Evolutionary conservation across 768 basidiomycete genomes (phyloP).

Genomic region (Megacollybia marginata): DNA sequence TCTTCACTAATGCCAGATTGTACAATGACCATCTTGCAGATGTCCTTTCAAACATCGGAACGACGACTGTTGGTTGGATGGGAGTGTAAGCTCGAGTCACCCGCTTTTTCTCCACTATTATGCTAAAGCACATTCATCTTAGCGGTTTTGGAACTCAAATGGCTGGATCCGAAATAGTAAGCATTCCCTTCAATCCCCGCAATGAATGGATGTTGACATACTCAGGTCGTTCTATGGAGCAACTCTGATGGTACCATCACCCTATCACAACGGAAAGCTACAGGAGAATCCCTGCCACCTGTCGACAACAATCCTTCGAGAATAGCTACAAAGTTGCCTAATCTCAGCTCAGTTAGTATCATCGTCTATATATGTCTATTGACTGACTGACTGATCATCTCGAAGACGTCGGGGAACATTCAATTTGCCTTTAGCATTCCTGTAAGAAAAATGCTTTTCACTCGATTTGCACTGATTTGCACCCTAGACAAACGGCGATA

Average conservation of each 20-base stretch:
- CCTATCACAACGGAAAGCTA: constrained; percentile 56
- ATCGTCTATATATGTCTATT: neutral
- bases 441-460: constrained; percentile 25
- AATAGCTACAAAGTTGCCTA: constrained; percentile 31
- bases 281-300: constrained; percentile 46
- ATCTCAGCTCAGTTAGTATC: constrained; percentile 30
- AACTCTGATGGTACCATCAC: constrained; percentile 55
- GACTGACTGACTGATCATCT: constrained; percentile 2
- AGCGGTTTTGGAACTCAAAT: constrained; percentile 57
- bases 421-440: constrained; percentile 45
- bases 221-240: constrained; percentile 49
- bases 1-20: no score
- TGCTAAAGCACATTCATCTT: constrained; percentile 3
- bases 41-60: constrained; percentile 37
- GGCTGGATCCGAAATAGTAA: constrained; percentile 55
- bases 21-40: constrained; percentile 22
- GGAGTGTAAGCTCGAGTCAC: constrained; percentile 54
- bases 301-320: constrained; percentile 47
- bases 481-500: constrained; percentile 33
- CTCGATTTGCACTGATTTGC: neutral
- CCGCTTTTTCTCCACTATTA: no score
- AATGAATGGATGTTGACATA: no score
- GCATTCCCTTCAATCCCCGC: no score
- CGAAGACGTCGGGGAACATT: constrained; percentile 34
- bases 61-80: constrained; percentile 46